Base-by-base conservation (phyloP, 2,329 filamentous ascomycete species). In the Colletotrichum gloeosporioides region DNA sequence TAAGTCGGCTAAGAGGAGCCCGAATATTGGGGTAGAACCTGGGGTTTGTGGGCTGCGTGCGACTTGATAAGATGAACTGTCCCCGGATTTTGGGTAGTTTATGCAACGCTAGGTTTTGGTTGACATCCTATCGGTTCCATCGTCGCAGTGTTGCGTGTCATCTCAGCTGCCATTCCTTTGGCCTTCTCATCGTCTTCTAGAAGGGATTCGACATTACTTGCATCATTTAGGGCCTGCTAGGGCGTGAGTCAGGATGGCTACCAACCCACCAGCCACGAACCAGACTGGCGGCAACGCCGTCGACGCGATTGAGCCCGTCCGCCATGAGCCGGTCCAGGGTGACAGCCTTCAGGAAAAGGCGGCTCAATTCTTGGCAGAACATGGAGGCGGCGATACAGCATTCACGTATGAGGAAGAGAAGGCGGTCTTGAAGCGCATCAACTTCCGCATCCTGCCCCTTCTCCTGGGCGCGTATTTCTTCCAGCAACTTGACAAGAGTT, bases 401-500 rank as follows among this genome's bases (percentile, higher is more conserved):
- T 90, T 90, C 78, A 86, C 84, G 1, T 87, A 86, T 71, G 87
- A 89, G 53, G 89, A 90, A 79, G 89, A 90, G 77, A 85, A 84
- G n/a, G 81, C 78, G 2, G 86, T 88, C 5, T 77, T 88, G n/a
- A 82, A 82, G 27, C 83, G 83, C n/a, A 90, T 91, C 63, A 89
- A 92, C 78, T 78, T 82, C 12, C 87, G 87, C 0, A 84, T 92
- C 9, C 83, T 91, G 2, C 87, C 88, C 8, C 82, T 91, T 7
- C 81, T 91, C 8, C 84, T 91, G 2, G 86, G 87, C 2, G 89
- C 89, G 8, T 92, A 92, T 82, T 91, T 91, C 82, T 89, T 91
- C 78, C 90, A 92, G 78, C 88, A 90, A 77, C 86, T 91, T 12
- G 89, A 90, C 81, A 90, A 90, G 80, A 85, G 84, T 44, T 84